Evolutionary conservation across 352 stramenopile species (phyloP).

Genomic region (Lagenidium giganteum): DNA sequence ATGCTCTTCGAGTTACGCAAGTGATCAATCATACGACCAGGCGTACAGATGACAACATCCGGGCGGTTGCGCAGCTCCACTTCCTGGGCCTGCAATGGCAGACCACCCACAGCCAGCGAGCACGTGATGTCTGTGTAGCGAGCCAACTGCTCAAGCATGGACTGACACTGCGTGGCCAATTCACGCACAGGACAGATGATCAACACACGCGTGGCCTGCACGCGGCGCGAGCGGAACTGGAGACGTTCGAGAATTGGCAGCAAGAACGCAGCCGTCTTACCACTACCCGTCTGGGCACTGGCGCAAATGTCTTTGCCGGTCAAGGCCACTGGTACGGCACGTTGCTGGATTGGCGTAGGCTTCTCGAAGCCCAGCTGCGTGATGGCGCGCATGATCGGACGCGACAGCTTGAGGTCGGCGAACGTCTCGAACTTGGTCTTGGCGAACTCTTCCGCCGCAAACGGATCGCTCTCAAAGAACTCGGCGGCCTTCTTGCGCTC

Average conservation of each 20-base stretch:
- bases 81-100: conserved; percentile 90
- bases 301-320: conserved; percentile 97
- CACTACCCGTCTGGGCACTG: conserved; percentile 94
- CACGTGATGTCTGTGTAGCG: conserved; percentile 95
- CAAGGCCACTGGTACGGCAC: conserved; percentile 92
- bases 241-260: conserved; percentile 97
- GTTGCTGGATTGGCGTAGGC: conserved; percentile 93
- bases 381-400: conserved; percentile 95
- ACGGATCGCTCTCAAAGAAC: conserved; percentile 81
- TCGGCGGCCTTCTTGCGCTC: conserved; percentile 77
- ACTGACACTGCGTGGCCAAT: conserved; percentile 94
- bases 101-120: conserved; percentile 91
- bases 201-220: conserved; percentile 91
- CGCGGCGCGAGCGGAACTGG: conserved; percentile 87
- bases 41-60: conserved; percentile 98
- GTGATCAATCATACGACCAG: conserved; percentile 98
- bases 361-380: conserved; percentile 96
- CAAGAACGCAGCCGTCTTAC: conserved; percentile 98
- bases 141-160: conserved; percentile 93
- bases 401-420: conserved; percentile 95
- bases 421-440: conserved; percentile 92
- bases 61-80: conserved; percentile 93
- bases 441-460: conserved; percentile 66
- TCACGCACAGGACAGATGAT: conserved; percentile 98
- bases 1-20: conserved; percentile 96